Evolutionary conservation across 169 alveolate species (phyloP), one percentile per base, ranked within the genome.

Genomic region (Cryptosporidium ryanae): DNA sequence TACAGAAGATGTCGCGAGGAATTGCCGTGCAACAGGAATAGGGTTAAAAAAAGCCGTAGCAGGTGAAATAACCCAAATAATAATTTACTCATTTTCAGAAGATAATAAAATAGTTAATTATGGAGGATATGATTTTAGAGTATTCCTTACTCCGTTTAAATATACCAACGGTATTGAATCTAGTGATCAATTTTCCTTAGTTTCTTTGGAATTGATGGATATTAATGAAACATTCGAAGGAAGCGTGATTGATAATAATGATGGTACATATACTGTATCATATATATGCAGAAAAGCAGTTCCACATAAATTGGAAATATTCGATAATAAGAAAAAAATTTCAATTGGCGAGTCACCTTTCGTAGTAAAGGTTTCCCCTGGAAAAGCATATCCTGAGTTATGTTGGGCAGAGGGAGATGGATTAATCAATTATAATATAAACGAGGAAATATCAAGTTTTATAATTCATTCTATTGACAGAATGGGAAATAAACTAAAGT

Each of bases 391-490:
- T 76, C 76, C 87, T 6, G 71, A 76, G 38, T 25, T 43, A 0
- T 59, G 87, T 61, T 76, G 87, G 87, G 87, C 87, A 21, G 44
- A 61, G 17, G 87, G 87, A 6, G 87, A 76, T 43, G 87, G 87
- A 18, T 61, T 76, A n/a, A 21, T 21, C 8, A 17, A 76, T 18
- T 76, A 54, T 43, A 59, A 55, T 32, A 3, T 25, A 17, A 71
- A 59, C 59, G 87, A 48, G 31, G 46, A 67, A 76, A 55, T 76
- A 12, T 59, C 68, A 21, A 29, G 64, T 10, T 76, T 76, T 17
- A 38, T 57, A 25, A 76, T 76, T 57, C 25, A 59, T 76, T 55
- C 87, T 23, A 59, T 76, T 7, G 87, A 76, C 63, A 76, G 87
- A 34, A 76, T 76, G 87, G 87, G 71, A 25, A 91, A 91, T 61